Base-by-base conservation (phyloP, 1,284 basidiomycete species). In the Fomitopsis schrenkii region DNA sequence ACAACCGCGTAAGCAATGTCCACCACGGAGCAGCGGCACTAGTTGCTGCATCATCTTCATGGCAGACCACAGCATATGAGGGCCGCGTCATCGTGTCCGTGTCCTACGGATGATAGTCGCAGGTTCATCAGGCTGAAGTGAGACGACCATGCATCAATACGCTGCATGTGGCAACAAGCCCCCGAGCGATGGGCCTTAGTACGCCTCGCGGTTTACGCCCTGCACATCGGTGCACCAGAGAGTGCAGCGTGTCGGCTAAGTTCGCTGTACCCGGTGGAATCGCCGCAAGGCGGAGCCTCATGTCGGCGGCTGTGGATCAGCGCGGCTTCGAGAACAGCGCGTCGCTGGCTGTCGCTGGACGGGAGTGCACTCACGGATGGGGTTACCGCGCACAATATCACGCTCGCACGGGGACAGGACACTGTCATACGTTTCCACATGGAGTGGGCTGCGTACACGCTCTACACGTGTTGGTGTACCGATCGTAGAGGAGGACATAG, bases 201-300 rank as follows among this genome's bases (percentile, higher is more conserved):
- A 17, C 35, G 60, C 60, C 55, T 61, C 50, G 60, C 60, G 60
- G 57, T 46, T 1, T 9, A 45, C 60, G 44, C 36, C 50, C n/a
- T 57, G 59, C 50, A 57, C 50, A 44, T 30, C 41, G 15, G 42
- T 33, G 46, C 19, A 22, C 22, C 38, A 15, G 30, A 58, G 42
- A 35, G 55, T 48, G 60, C 60, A 59, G 60, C 60, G 60, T 62
- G 60, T 41, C 41, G 41, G 60, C 60, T n/a, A 38, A 62, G 42
- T 17, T 46, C 41, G 48, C 60, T 55, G 56, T 45, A 46, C 57
- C 41, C 26, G 53, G 60, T 44, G 30, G 46, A 46, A 52, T 46
- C 44, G 14, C 44, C 53, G 33, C n/a, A 53, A 22, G 50, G 19
- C 57, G 42, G 52, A 40, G 52, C 55, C 55, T 56, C 55, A 56